phyloP scores from a whole-genome alignment of 2,329 filamentous ascomycete species.

The Pseudogymnoascus sp. region DNA sequence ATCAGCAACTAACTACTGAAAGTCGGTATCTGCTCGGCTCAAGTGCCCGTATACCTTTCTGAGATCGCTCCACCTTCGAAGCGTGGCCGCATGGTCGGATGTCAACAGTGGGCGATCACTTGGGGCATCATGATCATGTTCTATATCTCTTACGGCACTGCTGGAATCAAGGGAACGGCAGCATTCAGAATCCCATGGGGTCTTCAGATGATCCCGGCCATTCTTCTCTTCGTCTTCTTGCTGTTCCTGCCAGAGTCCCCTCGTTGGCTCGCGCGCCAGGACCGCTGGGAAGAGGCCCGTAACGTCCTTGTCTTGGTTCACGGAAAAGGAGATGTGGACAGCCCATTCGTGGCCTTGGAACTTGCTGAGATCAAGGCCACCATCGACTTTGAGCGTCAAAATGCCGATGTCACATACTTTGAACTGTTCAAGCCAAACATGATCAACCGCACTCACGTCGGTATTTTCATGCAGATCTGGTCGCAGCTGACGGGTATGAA shows the following conservation, averaged over 20 bases:
- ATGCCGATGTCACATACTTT: slow-evolving; percentile 59
- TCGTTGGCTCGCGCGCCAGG: slow-evolving; percentile 54
- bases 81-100: slow-evolving; percentile 58
- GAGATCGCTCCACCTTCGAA: slow-evolving; percentile 51
- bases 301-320: slow-evolving; percentile 40
- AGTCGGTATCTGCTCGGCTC: slow-evolving; percentile 58
- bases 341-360: slow-evolving; percentile 58
- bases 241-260: slow-evolving; percentile 54
- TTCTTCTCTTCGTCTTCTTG: slow-evolving; percentile 49
- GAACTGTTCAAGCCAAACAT: slow-evolving; percentile 67
- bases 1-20: background rate
- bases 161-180: slow-evolving; percentile 46
- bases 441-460: slow-evolving; percentile 64
- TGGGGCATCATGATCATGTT: slow-evolving; percentile 65
- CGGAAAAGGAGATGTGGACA: slow-evolving; percentile 54
- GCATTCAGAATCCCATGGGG: slow-evolving; percentile 59
- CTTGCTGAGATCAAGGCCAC: slow-evolving; percentile 64
- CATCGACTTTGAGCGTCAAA: slow-evolving; percentile 62
- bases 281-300: slow-evolving; percentile 48
- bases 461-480: slow-evolving; percentile 67
- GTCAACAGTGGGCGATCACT: slow-evolving; percentile 66
- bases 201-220: slow-evolving; percentile 51
- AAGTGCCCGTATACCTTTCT: slow-evolving; percentile 60
- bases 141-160: slow-evolving; percentile 57
- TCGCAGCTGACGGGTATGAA: slow-evolving; percentile 71